Conservation (phyloP, 352 stramenopile species). For the Phytophthora constricta region DNA sequence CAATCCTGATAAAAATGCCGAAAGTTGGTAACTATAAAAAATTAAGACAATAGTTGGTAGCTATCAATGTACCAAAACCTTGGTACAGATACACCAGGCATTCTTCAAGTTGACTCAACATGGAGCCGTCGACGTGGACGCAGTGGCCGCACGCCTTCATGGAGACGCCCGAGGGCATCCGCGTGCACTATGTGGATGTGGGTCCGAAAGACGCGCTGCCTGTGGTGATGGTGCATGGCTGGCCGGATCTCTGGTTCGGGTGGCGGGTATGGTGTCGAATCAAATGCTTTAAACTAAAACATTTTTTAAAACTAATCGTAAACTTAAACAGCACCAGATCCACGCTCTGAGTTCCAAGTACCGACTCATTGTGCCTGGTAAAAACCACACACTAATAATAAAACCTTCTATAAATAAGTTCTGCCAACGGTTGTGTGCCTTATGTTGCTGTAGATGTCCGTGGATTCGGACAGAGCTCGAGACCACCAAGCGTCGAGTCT, state of each 20-base stretch:
- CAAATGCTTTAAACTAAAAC: neutral
- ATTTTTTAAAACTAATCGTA: neutral
- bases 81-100: too few species aligned
- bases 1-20: too few species aligned
- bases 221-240: slow-evolving; percentile 75
- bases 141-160: slow-evolving; percentile 46
- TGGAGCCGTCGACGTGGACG: slow-evolving; percentile 24
- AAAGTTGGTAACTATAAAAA: too few species aligned
- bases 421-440: slow-evolving; percentile 6
- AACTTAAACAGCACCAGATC: slow-evolving; percentile 50
- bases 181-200: slow-evolving; percentile 67
- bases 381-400: neutral
- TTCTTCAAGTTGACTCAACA: slow-evolving; percentile 4
- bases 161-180: slow-evolving; percentile 39
- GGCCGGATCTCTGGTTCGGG: slow-evolving; percentile 79
- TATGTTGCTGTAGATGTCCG: slow-evolving; percentile 44
- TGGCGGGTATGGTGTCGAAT: slow-evolving; percentile 50
- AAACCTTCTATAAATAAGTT: neutral
- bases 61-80: too few species aligned
- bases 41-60: too few species aligned
- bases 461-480: slow-evolving; percentile 60
- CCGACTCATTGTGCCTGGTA: slow-evolving; percentile 60
- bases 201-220: slow-evolving; percentile 53
- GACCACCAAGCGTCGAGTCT: slow-evolving; percentile 33
- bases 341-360: slow-evolving; percentile 47